Base-by-base conservation (phyloP, 257 asterid genomes). In the Solanum pennellii region DNA sequence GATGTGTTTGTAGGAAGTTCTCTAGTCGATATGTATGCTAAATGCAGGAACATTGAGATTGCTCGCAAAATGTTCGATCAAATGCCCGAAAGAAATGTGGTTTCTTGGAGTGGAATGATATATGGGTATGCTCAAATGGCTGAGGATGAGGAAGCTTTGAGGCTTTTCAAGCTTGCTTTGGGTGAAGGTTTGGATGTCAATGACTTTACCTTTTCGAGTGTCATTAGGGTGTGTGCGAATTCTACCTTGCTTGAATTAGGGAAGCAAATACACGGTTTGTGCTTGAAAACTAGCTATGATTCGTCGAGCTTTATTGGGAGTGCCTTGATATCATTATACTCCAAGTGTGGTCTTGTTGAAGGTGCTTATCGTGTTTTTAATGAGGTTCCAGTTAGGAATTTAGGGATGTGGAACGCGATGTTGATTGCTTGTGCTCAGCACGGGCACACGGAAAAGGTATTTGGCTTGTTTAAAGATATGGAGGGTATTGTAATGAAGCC, bases 61-160 rank as follows among this genome's bases (percentile, higher is more conserved):
- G 98, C 98, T 9, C 88, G 97, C 91, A 92, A 91, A 89, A 3
- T 95, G 98, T 97, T 97, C 18, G 98, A 95, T 86, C 93, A 90
- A 92, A 95, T 97, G 98, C 98, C 99, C 1, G 93, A 89, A 5
- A 92, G 90, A 86, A 96, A 95, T 91, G 96, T 94, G 83, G 99
- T 96, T 79, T 92, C 98, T 4, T 96, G 98, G 99, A 95, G 93
- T 87, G 95, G 96, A 73, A 92, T 96, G 95, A 95, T 95, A 73
- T 92, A 93, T 60, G 98, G 98, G 73, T 96, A 95, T 77, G 92
- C 96, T 14, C 96, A 94, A 84, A 83, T 89, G 89, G 98, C 96
- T 44, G 93, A 94, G 88, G 94, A 90, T 14, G 92, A 90, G n/a
- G 96, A 94, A 90, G 98, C 96, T 74, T 87, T 95, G 90, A 79